Percentiles rank a stretch among this genome's conserved stretches.
Conservation (phyloP, 1,284 basidiomycete species). For the Cutaneotrichosporon sp. region DNA sequence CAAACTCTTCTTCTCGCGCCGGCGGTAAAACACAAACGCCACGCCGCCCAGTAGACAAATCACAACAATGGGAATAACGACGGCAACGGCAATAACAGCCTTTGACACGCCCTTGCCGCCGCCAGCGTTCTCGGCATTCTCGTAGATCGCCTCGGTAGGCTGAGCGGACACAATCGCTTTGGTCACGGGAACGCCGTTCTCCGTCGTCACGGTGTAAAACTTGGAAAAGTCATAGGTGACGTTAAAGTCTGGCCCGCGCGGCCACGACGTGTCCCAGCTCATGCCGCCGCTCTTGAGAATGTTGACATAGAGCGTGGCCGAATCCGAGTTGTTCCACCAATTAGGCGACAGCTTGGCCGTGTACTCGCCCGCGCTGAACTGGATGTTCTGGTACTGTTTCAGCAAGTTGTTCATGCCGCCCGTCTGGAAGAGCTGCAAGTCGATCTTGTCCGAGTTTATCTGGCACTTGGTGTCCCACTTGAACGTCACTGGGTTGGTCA, state of each 20-base stretch:
- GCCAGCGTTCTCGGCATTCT: conserved; percentile 40
- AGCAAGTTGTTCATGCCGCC: conserved; percentile 51
- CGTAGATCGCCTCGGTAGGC: conserved; percentile 47
- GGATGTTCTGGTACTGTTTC: conserved; percentile 61
- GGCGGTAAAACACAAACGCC: conserved; percentile 56
- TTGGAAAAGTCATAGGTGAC: conserved; percentile 36
- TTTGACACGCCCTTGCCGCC: conserved; percentile 50
- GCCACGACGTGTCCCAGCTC: conserved; percentile 54
- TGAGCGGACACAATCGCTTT: conserved; percentile 38
- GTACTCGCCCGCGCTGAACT: conserved; percentile 57
- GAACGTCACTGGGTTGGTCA: conserved; percentile 59
- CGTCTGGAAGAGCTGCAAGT: conserved; percentile 66
- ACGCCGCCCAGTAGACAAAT: conserved; percentile 52
- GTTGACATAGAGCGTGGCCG: conserved; percentile 59
- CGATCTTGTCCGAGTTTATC: conserved; percentile 54
- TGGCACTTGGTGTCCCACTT: conserved; percentile 62
- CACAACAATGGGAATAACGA: conserved; percentile 63
- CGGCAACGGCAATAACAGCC: conserved; percentile 70
- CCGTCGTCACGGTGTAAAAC: conserved; percentile 40
- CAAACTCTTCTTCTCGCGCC: conserved; percentile 57
- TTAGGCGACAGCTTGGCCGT: conserved; percentile 56
- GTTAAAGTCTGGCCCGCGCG: conserved; percentile 67
- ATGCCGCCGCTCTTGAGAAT: conserved; percentile 59
- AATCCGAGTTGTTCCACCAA: conserved; percentile 69
- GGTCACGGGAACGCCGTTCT: conserved; percentile 29